Conservation (phyloP, 306 rosid genomes). For the Fragaria nilgerrensis region DNA sequence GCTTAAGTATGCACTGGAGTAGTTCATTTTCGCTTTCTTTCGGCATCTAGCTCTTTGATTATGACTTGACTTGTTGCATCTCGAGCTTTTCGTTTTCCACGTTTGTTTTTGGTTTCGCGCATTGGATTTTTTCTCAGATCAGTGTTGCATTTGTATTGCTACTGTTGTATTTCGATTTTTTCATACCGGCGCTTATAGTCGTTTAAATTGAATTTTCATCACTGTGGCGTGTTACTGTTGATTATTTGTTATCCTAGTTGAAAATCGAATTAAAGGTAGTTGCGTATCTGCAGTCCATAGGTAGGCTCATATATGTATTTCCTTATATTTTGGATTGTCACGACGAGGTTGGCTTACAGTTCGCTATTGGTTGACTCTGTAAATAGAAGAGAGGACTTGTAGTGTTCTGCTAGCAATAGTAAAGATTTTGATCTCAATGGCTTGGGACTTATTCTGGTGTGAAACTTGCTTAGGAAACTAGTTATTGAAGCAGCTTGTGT, state of each 20-base stretch:
- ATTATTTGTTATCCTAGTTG: not conserved
- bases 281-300: not conserved
- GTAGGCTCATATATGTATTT: not conserved
- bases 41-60: conserved; percentile 4
- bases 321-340: not conserved
- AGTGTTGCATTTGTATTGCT: not conserved
- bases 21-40: conserved; percentile 8
- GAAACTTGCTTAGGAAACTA: not conserved
- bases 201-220: not conserved
- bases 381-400: not conserved
- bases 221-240: not conserved
- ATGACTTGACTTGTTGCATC: conserved; percentile 26
- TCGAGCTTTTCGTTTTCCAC: not conserved
- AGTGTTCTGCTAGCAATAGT: not conserved
- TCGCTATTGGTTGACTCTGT: not conserved
- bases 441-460: not conserved
- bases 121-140: conserved; percentile 16
- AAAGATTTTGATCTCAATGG: not conserved
- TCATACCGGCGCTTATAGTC: not conserved
- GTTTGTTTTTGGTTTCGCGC: not conserved
- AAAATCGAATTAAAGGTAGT: not conserved
- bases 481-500: not conserved
- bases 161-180: not conserved
- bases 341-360: not conserved
- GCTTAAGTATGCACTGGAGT: not conserved